Percentiles rank a stretch among this genome's conserved stretches.
Evolutionary conservation across 192 early-diverging fungal species (phyloP).

Genomic region (Umbelopsis isabellina): DNA sequence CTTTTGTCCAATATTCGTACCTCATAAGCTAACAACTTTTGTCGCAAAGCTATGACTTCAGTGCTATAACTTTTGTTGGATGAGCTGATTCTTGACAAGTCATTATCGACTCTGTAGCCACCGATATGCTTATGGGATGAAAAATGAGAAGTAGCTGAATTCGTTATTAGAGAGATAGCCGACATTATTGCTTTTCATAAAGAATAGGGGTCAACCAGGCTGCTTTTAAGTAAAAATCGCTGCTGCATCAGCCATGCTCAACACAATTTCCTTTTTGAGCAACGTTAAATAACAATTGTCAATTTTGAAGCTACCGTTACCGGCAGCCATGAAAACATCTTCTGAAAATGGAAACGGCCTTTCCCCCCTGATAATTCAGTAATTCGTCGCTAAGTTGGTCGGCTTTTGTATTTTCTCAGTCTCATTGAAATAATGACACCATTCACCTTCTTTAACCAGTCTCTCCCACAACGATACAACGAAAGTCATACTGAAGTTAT

Average conservation of each 20-base stretch:
- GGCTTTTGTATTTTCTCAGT: too few relatives aligned
- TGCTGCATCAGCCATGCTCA: not conserved
- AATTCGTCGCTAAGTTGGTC: too few relatives aligned
- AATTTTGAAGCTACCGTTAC: not conserved
- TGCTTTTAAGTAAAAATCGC: not conserved
- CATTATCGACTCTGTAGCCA: constrained; percentile 7
- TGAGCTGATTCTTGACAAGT: not conserved
- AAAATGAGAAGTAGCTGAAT: not conserved
- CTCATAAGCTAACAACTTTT: not conserved
- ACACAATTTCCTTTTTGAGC: constrained; percentile 7
- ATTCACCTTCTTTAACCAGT: too few relatives aligned
- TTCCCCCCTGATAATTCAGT: too few relatives aligned
- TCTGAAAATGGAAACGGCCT: not conserved
- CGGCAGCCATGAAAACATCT: not conserved
- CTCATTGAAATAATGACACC: too few relatives aligned
- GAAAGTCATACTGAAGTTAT: too few relatives aligned
- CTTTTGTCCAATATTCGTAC: not conserved
- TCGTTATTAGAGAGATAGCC: not conserved
- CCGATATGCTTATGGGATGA: not conserved
- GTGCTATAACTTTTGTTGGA: not conserved
- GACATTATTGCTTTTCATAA: not conserved
- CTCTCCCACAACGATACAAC: too few relatives aligned
- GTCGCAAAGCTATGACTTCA: not conserved
- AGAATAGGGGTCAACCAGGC: not conserved
- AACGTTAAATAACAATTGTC: constrained; percentile 15